These are phyloP conservation scores for Arthromyces matolae DNA, from an alignment of 768 basidiomycete genomes.

Conservation along the genomic window DNA sequence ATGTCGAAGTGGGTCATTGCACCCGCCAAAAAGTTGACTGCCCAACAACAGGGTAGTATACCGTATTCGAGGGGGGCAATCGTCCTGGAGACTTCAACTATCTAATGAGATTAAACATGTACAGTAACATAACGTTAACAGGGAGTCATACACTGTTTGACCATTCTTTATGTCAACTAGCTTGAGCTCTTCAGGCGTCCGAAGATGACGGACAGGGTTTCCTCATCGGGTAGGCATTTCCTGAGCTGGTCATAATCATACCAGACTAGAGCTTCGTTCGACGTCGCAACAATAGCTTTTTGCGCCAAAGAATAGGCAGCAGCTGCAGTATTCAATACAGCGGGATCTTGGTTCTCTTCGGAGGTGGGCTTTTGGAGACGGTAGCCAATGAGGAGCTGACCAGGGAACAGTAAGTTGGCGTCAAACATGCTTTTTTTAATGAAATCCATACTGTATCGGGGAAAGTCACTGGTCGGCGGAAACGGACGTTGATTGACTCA, in stretches of 20 bases:
- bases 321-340: constrained; percentile 48
- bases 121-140: constrained; percentile 3
- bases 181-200: constrained; percentile 12
- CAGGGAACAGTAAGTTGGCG: constrained; percentile 19
- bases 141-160: not conserved
- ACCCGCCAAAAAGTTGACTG: too few species aligned
- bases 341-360: constrained; percentile 24
- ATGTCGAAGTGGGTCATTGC: too few species aligned
- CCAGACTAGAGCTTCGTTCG: constrained; percentile 68
- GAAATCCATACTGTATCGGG: constrained; percentile 61
- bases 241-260: constrained; percentile 68
- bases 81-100: too few species aligned
- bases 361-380: constrained; percentile 31
- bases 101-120: too few species aligned
- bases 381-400: constrained; percentile 66
- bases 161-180: not conserved
- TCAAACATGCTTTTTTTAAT: not conserved
- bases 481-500: constrained; percentile 66
- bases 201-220: constrained; percentile 33
- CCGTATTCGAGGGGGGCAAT: too few species aligned
- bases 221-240: constrained; percentile 62
- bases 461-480: constrained; percentile 66
- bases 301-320: constrained; percentile 66
- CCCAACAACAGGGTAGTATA: too few species aligned
- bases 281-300: constrained; percentile 58